phyloP scores from a whole-genome alignment of 1,284 basidiomycete species.

The Sporisorium iseilematis-ciliati region DNA sequence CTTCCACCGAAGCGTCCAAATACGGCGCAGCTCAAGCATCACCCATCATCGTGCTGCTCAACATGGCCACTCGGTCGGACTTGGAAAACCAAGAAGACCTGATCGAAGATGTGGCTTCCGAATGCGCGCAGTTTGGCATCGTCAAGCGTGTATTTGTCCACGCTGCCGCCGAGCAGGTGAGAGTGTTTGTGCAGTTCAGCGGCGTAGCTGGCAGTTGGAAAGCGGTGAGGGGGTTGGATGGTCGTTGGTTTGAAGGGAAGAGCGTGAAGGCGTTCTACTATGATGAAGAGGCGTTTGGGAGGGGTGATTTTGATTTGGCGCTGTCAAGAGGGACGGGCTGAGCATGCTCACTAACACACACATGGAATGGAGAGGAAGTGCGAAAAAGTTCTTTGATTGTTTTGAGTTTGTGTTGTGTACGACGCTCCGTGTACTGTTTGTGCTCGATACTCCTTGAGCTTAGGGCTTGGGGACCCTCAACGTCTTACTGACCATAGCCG shows the following conservation, averaged over 20 bases:
- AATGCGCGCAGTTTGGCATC: constrained; percentile 58
- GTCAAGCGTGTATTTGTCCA: constrained; percentile 47
- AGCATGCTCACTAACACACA: neutral
- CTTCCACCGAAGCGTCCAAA: neutral
- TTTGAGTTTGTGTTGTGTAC: neutral
- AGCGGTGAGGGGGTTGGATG: constrained; percentile 52
- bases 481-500: constrained; percentile 67
- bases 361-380: neutral
- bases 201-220: constrained; percentile 58
- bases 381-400: neutral
- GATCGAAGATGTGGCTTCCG: constrained; percentile 29
- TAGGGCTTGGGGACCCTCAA: constrained; percentile 68
- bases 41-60: constrained; percentile 27
- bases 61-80: constrained; percentile 15
- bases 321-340: neutral
- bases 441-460: neutral
- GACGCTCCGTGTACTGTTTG: neutral
- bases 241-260: constrained; percentile 39
- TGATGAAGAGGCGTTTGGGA: neutral
- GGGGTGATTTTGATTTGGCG: neutral
- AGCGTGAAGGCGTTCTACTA: constrained; percentile 29
- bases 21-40: constrained; percentile 22
- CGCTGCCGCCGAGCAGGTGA: constrained; percentile 15
- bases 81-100: constrained; percentile 9
- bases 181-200: constrained; percentile 61